phyloP scores from a whole-genome alignment of 2,329 filamentous ascomycete species.

The Bipolaris oryzae region DNA sequence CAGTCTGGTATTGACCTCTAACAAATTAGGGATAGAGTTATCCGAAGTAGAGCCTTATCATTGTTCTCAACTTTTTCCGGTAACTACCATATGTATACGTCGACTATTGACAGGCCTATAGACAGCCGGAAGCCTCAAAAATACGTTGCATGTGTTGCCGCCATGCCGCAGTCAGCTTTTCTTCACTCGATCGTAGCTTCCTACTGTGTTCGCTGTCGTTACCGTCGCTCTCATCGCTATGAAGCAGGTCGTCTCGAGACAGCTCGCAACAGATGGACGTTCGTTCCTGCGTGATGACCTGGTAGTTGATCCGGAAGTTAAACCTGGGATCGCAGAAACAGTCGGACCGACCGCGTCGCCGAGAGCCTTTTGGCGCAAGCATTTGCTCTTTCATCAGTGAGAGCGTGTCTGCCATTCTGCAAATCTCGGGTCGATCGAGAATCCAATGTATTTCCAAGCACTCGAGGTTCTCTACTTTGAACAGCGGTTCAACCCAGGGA shows the following conservation, averaged over 20 bases:
- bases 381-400: conserved; percentile 20
- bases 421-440: conserved; percentile 20
- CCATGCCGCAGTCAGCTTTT: not conserved
- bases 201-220: too few species aligned
- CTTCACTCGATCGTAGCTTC: not conserved
- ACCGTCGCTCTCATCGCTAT: not conserved
- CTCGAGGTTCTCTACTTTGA: conserved; percentile 22
- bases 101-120: not conserved
- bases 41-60: too few species aligned
- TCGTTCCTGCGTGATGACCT: not conserved
- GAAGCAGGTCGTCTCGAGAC: not conserved
- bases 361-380: conserved; percentile 10
- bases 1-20: too few species aligned
- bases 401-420: conserved; percentile 21
- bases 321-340: not conserved
- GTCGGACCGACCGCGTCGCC: not conserved
- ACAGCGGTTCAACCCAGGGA: conserved; percentile 27
- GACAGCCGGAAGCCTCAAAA: conserved; percentile 5
- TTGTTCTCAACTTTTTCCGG: too few species aligned
- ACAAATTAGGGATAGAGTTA: too few species aligned
- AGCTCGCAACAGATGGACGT: not conserved
- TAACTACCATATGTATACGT: too few species aligned
- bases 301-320: conserved; percentile 9
- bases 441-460: conserved; percentile 24
- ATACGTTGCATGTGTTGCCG: conserved; percentile 4